phyloP scores from a whole-genome alignment of 2,329 filamentous ascomycete genomes.

The Penicillium sp. region DNA sequence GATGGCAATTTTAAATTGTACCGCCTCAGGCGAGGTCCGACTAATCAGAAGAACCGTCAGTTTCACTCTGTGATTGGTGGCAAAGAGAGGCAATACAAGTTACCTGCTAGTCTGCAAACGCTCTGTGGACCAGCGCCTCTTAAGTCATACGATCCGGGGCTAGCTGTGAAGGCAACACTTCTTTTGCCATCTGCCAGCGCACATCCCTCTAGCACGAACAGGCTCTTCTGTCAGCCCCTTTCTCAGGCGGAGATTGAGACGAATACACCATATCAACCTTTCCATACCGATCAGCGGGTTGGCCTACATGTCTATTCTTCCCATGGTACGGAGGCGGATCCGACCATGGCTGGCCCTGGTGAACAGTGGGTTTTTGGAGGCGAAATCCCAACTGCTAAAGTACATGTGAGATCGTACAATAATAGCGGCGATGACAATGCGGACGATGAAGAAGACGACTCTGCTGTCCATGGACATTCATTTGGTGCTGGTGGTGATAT shows the following conservation, averaged over 20 bases:
- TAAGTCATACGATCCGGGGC: slow-evolving; percentile 54
- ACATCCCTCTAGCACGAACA: slow-evolving; percentile 44
- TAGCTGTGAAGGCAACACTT: slow-evolving; percentile 40
- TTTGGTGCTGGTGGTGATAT: slow-evolving; percentile 41
- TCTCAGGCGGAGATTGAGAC: slow-evolving; percentile 90
- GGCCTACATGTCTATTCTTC: slow-evolving; percentile 67
- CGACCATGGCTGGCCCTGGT: slow-evolving; percentile 36
- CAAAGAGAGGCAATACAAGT: slow-evolving; percentile 65
- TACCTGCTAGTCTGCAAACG: slow-evolving; percentile 64
- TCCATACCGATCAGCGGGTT: slow-evolving; percentile 87
- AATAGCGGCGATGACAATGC: slow-evolving; percentile 40
- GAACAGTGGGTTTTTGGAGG: slow-evolving; percentile 57
- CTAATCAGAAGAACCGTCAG: slow-evolving; percentile 55
- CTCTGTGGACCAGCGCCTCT: slow-evolving; percentile 58
- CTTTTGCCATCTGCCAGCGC: slow-evolving; percentile 38
- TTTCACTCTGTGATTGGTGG: slow-evolving; percentile 55
- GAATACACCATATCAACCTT: slow-evolving; percentile 91
- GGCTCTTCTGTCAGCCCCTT: slow-evolving; percentile 55
- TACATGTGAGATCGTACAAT: slow-evolving; percentile 48
- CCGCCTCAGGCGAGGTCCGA: slow-evolving; percentile 42
- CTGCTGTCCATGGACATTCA: slow-evolving; percentile 28
- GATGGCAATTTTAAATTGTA: slow-evolving; percentile 48
- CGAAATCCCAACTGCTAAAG: slow-evolving; percentile 48
- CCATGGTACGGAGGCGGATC: slow-evolving; percentile 40
- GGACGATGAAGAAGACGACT: slow-evolving; percentile 31